Base-by-base conservation (phyloP, 2,329 filamentous ascomycete genomes). In the Mollisia scopiformis region DNA sequence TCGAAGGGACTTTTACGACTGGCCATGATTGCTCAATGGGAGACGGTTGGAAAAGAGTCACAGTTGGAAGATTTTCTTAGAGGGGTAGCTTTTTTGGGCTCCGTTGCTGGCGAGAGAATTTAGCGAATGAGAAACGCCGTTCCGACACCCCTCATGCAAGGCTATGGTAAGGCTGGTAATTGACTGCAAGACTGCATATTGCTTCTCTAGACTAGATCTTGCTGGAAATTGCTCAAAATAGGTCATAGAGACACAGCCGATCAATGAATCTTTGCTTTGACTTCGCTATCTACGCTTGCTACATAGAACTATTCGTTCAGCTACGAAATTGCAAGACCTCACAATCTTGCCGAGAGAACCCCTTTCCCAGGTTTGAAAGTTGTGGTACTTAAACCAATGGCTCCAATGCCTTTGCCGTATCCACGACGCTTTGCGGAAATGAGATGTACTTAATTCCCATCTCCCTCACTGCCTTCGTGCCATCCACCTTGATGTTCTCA, bases 1-100 rank as follows among this genome's bases (percentile, higher is more conserved):
- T 92, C 85, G 75, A 93, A 93, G 31, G 88, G 80, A 33, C 85
- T 82, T 81, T 65, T 71, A 68, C 64, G 74, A 53, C 67, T 54
- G 51, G 75, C 54, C 69, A 72, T 72, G 56, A 62, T 66, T 50
- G 25, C 51, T 35, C 5, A 52, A 21, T 23, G 28, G 47, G 41
- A 13, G 6, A 59, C n/a, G n/a, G n/a, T 50, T 57, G 55, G 53
- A 55, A 25, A 14, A 31, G 35, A 57, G 41, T 46, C 19, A 27
- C 41, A 14, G 43, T 10, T 47, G 21, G n/a, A n/a, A n/a, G n/a
- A n/a, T n/a, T 25, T 46, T 47, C 28, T 27, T 61, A 53, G 56
- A 55, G 55, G 58, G 58, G 33, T 7, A 46, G 52, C 35, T 55
- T 55, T 57, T 58, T 55, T 28, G 28, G 16, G 11, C 30, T 51